Percentiles rank a stretch among this genome's conserved stretches.
Conservation (phyloP, 257 asterid species). For the Agastache rugosa region DNA sequence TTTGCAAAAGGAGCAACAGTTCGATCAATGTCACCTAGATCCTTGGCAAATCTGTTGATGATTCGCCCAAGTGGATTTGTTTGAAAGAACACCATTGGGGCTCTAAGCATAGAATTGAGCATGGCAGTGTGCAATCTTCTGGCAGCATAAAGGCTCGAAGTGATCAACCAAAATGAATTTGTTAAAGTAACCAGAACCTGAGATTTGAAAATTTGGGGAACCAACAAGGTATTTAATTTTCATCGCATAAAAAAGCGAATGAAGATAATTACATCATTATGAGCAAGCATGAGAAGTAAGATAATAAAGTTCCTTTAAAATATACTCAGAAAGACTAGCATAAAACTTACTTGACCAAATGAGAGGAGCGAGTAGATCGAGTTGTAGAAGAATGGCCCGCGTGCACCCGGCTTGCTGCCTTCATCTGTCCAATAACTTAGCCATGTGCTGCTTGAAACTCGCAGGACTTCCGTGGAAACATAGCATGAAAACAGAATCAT, state of each 20-base stretch:
- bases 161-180: constrained; percentile 94
- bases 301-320: neutral
- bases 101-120: constrained; percentile 85
- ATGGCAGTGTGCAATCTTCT: constrained; percentile 72
- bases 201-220: constrained; percentile 34
- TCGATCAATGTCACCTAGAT: constrained; percentile 92
- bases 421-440: constrained; percentile 86
- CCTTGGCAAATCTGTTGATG: constrained; percentile 95
- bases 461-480: constrained; percentile 63
- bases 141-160: constrained; percentile 92
- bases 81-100: constrained; percentile 98
- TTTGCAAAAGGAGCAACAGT: constrained; percentile 77
- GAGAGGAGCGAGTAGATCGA: constrained; percentile 69
- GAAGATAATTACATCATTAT: constrained; percentile 9
- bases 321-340: constrained; percentile 13
- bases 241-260: constrained; percentile 24
- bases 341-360: constrained; percentile 70
- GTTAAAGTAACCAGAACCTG: constrained; percentile 79
- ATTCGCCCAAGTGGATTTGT: constrained; percentile 95
- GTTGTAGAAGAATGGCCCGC: constrained; percentile 72
- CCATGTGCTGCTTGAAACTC: constrained; percentile 94
- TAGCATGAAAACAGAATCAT: constrained; percentile 69
- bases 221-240: constrained; percentile 3
- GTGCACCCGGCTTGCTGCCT: constrained; percentile 44
- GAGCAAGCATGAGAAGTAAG: constrained; percentile 13